Base-by-base conservation (phyloP, 2,329 filamentous ascomycete genomes). In the Pyrenochaeta sp. region DNA sequence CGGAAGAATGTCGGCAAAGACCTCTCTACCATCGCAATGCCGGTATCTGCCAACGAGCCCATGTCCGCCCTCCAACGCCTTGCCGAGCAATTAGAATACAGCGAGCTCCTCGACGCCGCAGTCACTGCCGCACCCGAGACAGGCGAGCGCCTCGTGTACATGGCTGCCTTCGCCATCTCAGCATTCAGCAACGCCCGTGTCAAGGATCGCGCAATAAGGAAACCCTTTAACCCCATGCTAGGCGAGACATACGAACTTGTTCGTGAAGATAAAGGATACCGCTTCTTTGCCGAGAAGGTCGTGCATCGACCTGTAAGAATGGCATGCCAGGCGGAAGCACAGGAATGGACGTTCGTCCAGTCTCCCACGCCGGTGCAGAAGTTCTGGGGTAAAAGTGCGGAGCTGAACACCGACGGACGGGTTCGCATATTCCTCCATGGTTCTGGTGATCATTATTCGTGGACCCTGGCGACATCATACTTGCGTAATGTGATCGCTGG, bases 1-100 rank as follows among this genome's bases (percentile, higher is more conserved):
- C 89, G 95, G 66, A 99, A 98, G 78, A 99, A 99, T 68, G 95
- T 98, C 9, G 95, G 95, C 73, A 99, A 99, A 78, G 95, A 99
- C 77, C 83, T 99, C 48, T 97, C 92, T 59, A 96, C 93, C 2
- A 96, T 99, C 65, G 93, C 92, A 47, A 98, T 98, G 94, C 95
- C 95, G 0, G 95, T 97, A 0, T 96, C 94, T 4, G 90, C 94
- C 25, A 99, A 99, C 77, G 95, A 99, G 75, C 95, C 95, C 0
- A 87, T 89, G 1, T 97, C 94, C 0, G 81, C 96, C 10, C 83
- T 98, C 5, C 95, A 99, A 76, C 90, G 94, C 59, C 85, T 93
- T 3, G 91, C 94, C 0, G 95, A 99, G 77, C 91, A 94, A 71
- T 79, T 98, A 47, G 95, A 99, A 76, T 98, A 99, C 77, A 91